Evolutionary conservation across 306 rosid genomes (phyloP).

Genomic region (Cucurbita pepo): DNA sequence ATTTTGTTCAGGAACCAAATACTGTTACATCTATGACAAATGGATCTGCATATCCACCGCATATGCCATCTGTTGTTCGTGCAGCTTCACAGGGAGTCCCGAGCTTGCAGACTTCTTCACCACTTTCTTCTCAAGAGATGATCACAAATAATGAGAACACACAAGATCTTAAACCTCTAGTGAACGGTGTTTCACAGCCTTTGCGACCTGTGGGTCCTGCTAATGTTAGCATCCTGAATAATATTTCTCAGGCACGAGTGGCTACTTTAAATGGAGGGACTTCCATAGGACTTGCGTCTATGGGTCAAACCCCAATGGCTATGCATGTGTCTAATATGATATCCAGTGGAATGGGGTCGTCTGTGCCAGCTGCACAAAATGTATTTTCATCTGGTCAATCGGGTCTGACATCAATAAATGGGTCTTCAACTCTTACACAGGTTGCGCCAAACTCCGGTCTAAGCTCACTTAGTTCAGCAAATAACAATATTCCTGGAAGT

Average conservation of each 20-base stretch:
- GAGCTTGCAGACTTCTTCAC: conserved; percentile 76
- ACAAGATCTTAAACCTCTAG: conserved; percentile 64
- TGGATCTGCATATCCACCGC: conserved; percentile 64
- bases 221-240: conserved; percentile 69
- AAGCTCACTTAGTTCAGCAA: conserved; percentile 47
- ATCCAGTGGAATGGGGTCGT: conserved; percentile 91
- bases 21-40: conserved; percentile 60
- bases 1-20: conserved; percentile 59
- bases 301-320: conserved; percentile 80
- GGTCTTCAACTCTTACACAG: conserved; percentile 64
- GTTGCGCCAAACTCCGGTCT: conserved; percentile 61
- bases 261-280: conserved; percentile 67
- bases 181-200: conserved; percentile 45
- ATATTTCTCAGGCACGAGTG: conserved; percentile 72
- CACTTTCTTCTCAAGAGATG: conserved; percentile 80
- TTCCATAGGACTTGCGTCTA: conserved; percentile 56
- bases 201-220: conserved; percentile 61
- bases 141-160: conserved; percentile 52
- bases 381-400: conserved; percentile 70
- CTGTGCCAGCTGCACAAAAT: conserved; percentile 66
- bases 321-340: conserved; percentile 95
- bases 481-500: conserved; percentile 58
- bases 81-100: conserved; percentile 70
- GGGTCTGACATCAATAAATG: conserved; percentile 37
- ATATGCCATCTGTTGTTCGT: conserved; percentile 50